phyloP scores from a whole-genome alignment of 305 asterid species.

The Striga hermonthica region DNA sequence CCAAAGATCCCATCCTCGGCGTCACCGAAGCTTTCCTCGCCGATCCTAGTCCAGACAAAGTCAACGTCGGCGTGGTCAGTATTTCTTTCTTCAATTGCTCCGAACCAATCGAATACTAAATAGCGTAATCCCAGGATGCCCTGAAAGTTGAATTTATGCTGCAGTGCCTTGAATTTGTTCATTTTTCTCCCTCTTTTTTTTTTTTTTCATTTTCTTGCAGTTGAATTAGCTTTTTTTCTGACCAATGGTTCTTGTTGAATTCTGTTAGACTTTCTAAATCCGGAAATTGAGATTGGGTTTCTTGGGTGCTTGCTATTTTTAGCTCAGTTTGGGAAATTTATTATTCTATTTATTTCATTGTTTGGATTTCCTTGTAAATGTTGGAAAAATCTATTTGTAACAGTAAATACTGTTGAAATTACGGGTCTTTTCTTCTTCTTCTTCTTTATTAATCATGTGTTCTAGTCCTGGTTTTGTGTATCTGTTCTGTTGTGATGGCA shows the following conservation, averaged over 20 bases:
- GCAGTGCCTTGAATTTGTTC: too few relatives aligned
- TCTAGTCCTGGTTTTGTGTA: constrained; percentile 3
- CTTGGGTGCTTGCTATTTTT: neutral
- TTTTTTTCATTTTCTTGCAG: neutral
- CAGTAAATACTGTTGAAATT: neutral
- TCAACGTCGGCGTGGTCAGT: constrained; percentile 97
- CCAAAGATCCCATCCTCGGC: constrained; percentile 97
- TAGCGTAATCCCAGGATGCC: too few relatives aligned
- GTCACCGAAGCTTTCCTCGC: constrained; percentile 97
- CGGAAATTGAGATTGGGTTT: neutral
- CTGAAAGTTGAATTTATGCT: too few relatives aligned
- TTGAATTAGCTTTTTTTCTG: neutral
- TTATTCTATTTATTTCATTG: constrained; percentile 17
- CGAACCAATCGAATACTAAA: neutral
- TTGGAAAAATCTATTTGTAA: too few relatives aligned
- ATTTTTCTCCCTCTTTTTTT: too few relatives aligned
- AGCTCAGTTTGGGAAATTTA: constrained; percentile 19
- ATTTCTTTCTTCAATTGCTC: neutral
- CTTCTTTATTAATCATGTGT: neutral
- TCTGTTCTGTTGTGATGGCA: constrained; percentile 10
- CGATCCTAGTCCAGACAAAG: constrained; percentile 76
- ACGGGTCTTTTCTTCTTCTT: too few relatives aligned
- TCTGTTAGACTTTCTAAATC: constrained; percentile 12
- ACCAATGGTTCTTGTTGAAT: constrained; percentile 16
- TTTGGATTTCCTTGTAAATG: neutral